Evolutionary conservation across 2,329 filamentous ascomycete genomes (phyloP).

Genomic region (Aureobasidium namibiae): DNA sequence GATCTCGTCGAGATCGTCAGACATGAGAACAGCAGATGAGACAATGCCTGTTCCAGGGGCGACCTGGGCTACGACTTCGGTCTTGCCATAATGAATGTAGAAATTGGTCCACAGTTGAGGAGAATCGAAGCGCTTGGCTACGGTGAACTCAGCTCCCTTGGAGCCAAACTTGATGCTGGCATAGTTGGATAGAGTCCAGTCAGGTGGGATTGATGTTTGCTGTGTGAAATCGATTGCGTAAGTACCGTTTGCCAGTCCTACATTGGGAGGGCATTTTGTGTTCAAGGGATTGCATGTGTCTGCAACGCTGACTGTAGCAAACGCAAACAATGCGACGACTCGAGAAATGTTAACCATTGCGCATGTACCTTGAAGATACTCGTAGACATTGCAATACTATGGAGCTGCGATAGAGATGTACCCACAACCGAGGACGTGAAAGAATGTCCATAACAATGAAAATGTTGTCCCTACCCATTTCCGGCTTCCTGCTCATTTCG

Average conservation of each 20-base stretch:
- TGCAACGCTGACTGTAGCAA: background rate
- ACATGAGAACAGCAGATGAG: conserved; percentile 42
- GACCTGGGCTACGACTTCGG: conserved; percentile 40
- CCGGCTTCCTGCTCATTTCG: background rate
- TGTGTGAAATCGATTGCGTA: conserved; percentile 20
- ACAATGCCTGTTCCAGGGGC: conserved; percentile 43
- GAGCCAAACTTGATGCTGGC: conserved; percentile 33
- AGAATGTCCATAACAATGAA: background rate
- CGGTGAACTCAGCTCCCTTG: conserved; percentile 43
- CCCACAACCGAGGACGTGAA: background rate
- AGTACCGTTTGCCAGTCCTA: conserved; percentile 15
- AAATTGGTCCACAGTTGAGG: conserved; percentile 38
- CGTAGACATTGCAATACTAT: background rate
- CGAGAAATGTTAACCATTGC: background rate
- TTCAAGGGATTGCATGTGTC: conserved; percentile 16
- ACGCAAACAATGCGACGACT: background rate
- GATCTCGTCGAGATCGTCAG: conserved; percentile 46
- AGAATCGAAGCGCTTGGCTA: conserved; percentile 40
- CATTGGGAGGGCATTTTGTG: conserved; percentile 16
- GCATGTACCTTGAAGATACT: background rate
- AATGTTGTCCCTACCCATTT: background rate
- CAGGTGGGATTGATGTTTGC: conserved; percentile 14
- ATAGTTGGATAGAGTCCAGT: conserved; percentile 20
- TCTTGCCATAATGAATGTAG: conserved; percentile 47
- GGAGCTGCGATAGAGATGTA: background rate